Evolutionary conservation across 2,329 filamentous ascomycete species (phyloP).

Genomic region (Amauroascus verrucosus): DNA sequence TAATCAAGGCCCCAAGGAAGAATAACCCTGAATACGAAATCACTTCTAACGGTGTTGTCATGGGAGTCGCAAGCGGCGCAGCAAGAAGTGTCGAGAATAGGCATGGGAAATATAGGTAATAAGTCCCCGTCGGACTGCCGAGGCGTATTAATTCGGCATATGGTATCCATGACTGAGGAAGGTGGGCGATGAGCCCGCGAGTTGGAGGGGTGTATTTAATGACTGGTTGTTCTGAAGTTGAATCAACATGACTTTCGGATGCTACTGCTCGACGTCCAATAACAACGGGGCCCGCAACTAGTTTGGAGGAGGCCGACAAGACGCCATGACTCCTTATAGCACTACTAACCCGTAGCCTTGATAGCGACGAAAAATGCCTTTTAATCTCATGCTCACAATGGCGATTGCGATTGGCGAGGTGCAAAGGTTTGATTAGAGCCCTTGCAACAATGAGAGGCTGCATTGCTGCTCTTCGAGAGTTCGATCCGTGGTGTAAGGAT

Average conservation of each 20-base stretch:
- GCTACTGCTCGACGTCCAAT: background rate
- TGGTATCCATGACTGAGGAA: constrained; percentile 44
- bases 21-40: constrained; percentile 32
- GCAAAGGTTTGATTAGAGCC: background rate
- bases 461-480: background rate
- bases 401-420: background rate
- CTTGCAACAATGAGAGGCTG: background rate
- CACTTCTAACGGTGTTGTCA: constrained; percentile 31
- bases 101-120: constrained; percentile 46
- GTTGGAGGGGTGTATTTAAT: constrained; percentile 37
- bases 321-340: background rate
- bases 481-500: background rate
- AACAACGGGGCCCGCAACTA: too few species aligned
- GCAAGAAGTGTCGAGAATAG: constrained; percentile 39
- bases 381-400: background rate
- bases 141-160: constrained; percentile 47
- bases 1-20: constrained; percentile 38
- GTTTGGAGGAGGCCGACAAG: background rate
- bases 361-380: background rate
- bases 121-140: constrained; percentile 43
- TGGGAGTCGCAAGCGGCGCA: constrained; percentile 33
- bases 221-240: background rate
- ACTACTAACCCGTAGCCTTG: background rate
- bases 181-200: constrained; percentile 36
- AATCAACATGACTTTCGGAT: background rate